Evolutionary conservation across 768 basidiomycete species (phyloP).

Genomic region (Botryobasidium botryosum): DNA sequence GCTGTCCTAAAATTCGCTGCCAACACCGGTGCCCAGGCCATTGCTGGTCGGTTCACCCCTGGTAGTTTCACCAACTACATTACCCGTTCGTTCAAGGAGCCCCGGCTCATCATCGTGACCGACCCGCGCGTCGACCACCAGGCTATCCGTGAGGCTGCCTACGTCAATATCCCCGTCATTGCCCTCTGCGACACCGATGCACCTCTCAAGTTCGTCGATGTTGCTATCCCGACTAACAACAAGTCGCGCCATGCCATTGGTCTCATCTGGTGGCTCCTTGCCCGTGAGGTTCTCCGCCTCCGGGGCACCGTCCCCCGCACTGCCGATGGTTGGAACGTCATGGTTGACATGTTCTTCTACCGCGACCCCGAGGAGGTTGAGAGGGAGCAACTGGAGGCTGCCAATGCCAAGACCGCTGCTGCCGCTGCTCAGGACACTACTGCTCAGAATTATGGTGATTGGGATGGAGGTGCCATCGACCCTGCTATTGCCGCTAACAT

Average conservation of each 20-base stretch:
- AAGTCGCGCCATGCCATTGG: slow-evolving; percentile 95
- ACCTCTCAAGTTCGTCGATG: slow-evolving; percentile 91
- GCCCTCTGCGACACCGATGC: slow-evolving; percentile 98
- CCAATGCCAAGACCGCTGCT: slow-evolving; percentile 55
- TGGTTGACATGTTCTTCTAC: slow-evolving; percentile 99
- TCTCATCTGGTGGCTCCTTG: slow-evolving; percentile 94
- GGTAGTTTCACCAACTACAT: slow-evolving; percentile 99
- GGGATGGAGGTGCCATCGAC: slow-evolving; percentile 7
- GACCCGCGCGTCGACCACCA: slow-evolving; percentile 99
- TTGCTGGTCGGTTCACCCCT: slow-evolving; percentile 98
- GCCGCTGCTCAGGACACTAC: slow-evolving; percentile 36
- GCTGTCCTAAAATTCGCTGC: slow-evolving; percentile 97
- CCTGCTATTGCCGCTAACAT: slow-evolving; percentile 17
- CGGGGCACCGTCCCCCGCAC: slow-evolving; percentile 87
- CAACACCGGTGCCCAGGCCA: slow-evolving; percentile 96
- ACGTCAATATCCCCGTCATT: slow-evolving; percentile 99
- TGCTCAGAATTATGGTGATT: slow-evolving; percentile 49
- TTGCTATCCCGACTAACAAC: slow-evolving; percentile 99
- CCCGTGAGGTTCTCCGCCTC: slow-evolving; percentile 91
- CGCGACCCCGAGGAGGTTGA: slow-evolving; percentile 98
- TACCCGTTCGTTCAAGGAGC: slow-evolving; percentile 99
- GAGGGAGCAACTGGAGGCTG: slow-evolving; percentile 91
- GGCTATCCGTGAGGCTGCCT: slow-evolving; percentile 98
- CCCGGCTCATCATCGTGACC: slow-evolving; percentile 93
- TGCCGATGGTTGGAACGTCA: slow-evolving; percentile 88